A percentile compares a stretch with the other conserved stretches of the same genome.
Evolutionary conservation across 331 rosid species (phyloP).

Genomic region (Quercus phellos): DNA sequence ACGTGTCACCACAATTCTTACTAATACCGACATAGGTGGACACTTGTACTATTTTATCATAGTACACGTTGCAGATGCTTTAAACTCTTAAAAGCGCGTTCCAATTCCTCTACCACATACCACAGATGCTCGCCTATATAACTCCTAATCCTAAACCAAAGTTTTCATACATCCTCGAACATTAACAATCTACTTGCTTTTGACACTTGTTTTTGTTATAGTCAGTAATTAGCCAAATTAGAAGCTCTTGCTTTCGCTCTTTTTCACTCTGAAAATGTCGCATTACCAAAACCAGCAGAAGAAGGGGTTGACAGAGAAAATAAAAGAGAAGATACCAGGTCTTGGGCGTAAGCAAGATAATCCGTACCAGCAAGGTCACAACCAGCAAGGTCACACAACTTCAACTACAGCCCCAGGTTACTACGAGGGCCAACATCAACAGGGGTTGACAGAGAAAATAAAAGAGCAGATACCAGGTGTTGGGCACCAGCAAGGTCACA

Average conservation of each 20-base stretch:
- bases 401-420: neutral
- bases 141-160: neutral
- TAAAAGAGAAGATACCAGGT: constrained; percentile 10
- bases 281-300: constrained; percentile 14
- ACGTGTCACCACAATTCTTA: neutral
- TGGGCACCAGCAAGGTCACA: neutral
- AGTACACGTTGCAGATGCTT: too few species aligned
- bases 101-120: too few species aligned
- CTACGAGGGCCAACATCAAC: neutral
- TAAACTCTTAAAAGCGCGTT: too few species aligned
- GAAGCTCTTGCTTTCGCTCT: neutral
- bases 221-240: neutral
- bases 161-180: neutral
- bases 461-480: too few species aligned
- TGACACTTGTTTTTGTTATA: too few species aligned
- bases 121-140: neutral
- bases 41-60: neutral
- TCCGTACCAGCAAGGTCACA: too few species aligned
- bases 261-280: constrained; percentile 20
- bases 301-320: too few species aligned
- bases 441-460: constrained; percentile 10
- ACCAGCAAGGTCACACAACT: too few species aligned
- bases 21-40: neutral
- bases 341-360: neutral
- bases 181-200: too few species aligned